Evolutionary conservation across 2,329 filamentous ascomycete genomes (phyloP).

Genomic region (Rhynchosporium agropyri): DNA sequence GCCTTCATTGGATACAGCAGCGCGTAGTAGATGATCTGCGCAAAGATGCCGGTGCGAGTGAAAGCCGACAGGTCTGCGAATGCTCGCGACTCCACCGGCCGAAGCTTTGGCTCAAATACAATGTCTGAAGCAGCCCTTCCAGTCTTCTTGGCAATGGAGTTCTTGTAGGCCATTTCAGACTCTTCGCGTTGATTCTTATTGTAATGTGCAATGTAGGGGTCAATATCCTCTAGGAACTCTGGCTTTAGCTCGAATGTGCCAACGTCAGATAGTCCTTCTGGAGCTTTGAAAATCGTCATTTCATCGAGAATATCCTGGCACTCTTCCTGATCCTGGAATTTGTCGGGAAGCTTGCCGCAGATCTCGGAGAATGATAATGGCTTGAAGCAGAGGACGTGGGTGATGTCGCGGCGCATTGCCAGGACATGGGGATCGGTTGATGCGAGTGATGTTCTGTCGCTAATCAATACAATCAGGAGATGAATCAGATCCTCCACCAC

Average conservation of each 20-base stretch:
- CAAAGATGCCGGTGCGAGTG: constrained; percentile 82
- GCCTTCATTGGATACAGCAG: constrained; percentile 78
- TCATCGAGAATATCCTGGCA: constrained; percentile 83
- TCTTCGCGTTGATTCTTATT: constrained; percentile 97
- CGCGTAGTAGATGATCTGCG: constrained; percentile 86
- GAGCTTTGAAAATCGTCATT: constrained; percentile 86
- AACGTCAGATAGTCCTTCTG: constrained; percentile 88
- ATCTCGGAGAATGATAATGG: constrained; percentile 94
- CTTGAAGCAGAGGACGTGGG: constrained; percentile 94
- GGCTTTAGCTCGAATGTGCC: constrained; percentile 92
- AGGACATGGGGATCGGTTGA: constrained; percentile 67
- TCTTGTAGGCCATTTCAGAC: constrained; percentile 85
- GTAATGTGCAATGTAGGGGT: constrained; percentile 95
- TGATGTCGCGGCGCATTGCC: constrained; percentile 84
- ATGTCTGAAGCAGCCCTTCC: constrained; percentile 81
- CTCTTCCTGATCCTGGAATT: constrained; percentile 84
- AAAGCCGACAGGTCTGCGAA: constrained; percentile 79
- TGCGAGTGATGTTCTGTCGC: constrained; percentile 81
- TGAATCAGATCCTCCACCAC: constrained; percentile 96
- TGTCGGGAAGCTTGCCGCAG: constrained; percentile 81
- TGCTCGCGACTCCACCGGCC: constrained; percentile 72
- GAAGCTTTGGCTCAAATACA: constrained; percentile 86
- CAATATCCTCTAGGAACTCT: constrained; percentile 82
- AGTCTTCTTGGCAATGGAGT: constrained; percentile 83
- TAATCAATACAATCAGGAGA: constrained; percentile 85